Evolutionary conservation across 768 basidiomycete genomes (phyloP).

Genomic region (Amanita inopinata): DNA sequence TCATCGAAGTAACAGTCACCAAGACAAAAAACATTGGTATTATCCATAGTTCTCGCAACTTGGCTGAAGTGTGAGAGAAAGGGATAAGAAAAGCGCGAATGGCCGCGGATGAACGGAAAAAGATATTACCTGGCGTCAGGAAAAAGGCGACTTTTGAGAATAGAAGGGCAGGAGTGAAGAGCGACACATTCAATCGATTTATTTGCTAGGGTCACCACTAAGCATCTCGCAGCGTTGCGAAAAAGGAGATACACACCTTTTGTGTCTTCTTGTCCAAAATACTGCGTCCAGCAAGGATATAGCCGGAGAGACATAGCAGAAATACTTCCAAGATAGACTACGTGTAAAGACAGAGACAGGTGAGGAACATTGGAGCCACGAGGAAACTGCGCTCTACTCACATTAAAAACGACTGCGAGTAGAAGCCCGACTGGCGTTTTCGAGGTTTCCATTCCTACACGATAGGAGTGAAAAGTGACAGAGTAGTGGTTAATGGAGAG

Average conservation of each 20-base stretch:
- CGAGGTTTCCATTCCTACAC: background rate
- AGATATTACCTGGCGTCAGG: constrained; percentile 55
- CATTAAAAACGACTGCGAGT: constrained; percentile 49
- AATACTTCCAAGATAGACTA: constrained; percentile 89
- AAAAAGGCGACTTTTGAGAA: constrained; percentile 96
- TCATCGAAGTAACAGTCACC: constrained; percentile 64
- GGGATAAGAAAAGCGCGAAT: background rate
- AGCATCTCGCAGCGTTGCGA: constrained; percentile 1
- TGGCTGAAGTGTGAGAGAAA: constrained; percentile 31
- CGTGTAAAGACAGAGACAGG: background rate
- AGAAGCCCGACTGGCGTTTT: constrained; percentile 31
- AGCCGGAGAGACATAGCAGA: constrained; percentile 76
- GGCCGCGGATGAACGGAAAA: background rate
- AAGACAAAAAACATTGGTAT: constrained; percentile 80
- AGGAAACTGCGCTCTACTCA: constrained; percentile 18
- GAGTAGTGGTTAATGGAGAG: background rate
- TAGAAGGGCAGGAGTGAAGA: constrained; percentile 82
- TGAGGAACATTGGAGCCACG: constrained; percentile 7
- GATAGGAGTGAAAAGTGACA: background rate
- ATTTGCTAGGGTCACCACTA: constrained; percentile 40
- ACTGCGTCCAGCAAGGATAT: constrained; percentile 65
- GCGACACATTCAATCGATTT: constrained; percentile 75
- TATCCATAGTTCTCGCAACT: constrained; percentile 75
- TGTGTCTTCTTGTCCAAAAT: constrained; percentile 87
- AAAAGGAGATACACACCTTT: constrained; percentile 41